Base-by-base conservation (phyloP, 352 stramenopile species). In the Globisporangium takayamanum region DNA sequence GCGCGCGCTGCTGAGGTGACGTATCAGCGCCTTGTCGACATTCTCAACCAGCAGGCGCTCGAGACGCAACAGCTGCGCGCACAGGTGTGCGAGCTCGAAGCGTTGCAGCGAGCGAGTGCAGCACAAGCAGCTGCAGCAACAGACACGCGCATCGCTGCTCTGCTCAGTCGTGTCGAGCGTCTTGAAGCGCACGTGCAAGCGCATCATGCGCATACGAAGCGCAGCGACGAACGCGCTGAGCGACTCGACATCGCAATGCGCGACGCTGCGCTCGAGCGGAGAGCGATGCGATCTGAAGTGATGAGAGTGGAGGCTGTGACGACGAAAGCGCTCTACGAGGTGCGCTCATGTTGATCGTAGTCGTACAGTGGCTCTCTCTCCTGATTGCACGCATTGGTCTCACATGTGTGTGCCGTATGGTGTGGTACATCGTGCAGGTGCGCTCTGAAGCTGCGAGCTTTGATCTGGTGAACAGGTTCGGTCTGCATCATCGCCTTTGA, bases 11-110 rank as follows among this genome's bases (percentile, higher is more conserved):
- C 74, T 2, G 69, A 85, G 44, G 70, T 64, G 8, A 72, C 77
- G 18, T 76, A 76, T 63, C 72, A 82, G 56, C 69, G 77, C 1
- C 76, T 89, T 18, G 78, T 87, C 22, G 70, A 76, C n/a, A 70
- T 82, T 44, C 73, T 89, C 53, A 89, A 89, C 60, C 51, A 66
- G 8, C 80, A 89, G 57, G 65, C 78, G 45, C 26, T 10, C 47
- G 11, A 44, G 50, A 41, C 30, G 5, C 50, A 42, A 10, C 50
- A 33, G 10, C 12, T 55, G 50, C 33, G 33, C 14, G 20, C n/a
- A 18, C 14, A 45, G 33, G 26, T 55, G 36, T 33, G 20, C 8
- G 30, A 55, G 14, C 3, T 37, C 22, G 54, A 62, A 18, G 50
- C 52, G 16, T 44, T 66, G 36, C 50, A 66, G 42, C 30, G 26